Evolutionary conservation across 305 asterid genomes (phyloP), one percentile per base, ranked within the genome.

Genomic region (Fraxinus platypoda): DNA sequence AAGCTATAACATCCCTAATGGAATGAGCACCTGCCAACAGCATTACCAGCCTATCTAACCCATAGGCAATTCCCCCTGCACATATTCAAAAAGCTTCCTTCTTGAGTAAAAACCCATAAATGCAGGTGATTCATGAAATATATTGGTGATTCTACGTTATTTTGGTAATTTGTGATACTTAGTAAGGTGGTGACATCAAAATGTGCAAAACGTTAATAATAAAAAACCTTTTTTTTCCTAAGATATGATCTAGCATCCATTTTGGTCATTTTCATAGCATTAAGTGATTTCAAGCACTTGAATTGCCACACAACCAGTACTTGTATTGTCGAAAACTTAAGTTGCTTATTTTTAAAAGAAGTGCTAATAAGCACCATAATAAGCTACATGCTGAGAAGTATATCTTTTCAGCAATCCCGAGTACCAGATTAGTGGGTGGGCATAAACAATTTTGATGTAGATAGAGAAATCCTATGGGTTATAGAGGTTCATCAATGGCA

Each of bases 31-130:
- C 94, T 1, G 98, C 91, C 89, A 96, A 85, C 25, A 96, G 91
- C 99, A 96, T 96, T 79, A 87, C 94, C 84, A 96, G 85, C 88
- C 98, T 87, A 86, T 96, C 98, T 84, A 96, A 78, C 80, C 98
- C 99, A 9, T 81, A 94, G 31, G 99, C 99, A 76, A 96, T 96
- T 79, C 99, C 99, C 70, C 98, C 98, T 94, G 91, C 77, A 76
- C 54, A 23, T 21, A 76, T 34, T 68, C 75, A 68, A 13, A 28
- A 13, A n/a, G 66, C 26, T 54, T 54, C 21, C 21, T 49, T 49
- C 26, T 5, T 6, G 0, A 54, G 66, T 54, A n/a, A n/a, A n/a
- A 54, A n/a, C 19, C 9, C 19, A 54, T 54, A n/a, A 54, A 54
- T n/a, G 25, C 21, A 7, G 64, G 25, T 52, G 3, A 52, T 52